Evolutionary conservation across 208 protist species (phyloP), one percentile per base, ranked within the genome.

Genomic region (Acanthamoeba lenticulata): DNA sequence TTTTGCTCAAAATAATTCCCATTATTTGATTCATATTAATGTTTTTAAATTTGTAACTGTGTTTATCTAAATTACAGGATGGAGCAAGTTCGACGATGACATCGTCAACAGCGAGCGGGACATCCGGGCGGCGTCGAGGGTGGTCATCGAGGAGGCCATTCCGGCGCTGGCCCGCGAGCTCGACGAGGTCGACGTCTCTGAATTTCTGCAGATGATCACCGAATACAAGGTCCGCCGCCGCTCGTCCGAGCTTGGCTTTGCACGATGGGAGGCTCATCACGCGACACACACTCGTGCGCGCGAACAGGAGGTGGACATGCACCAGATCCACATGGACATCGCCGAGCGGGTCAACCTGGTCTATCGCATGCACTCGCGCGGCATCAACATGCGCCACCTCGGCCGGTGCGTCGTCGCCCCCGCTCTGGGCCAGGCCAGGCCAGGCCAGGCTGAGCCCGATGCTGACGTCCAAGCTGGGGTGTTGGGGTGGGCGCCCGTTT

Each of bases 361-460:
- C 24, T 91, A 69, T 49, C 13, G 29, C 5, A 91, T 91, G 49
- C 85, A 91, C 52, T 4, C 11, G 24, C 49, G 57, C 17, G 85
- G 85, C 49, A 67, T 91, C 49, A 69, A 69, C 85, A 74, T 91
- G 57, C 85, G 85, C 11, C 85, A 91, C 85, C 9, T 91, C 7
- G 85, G 85, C 17, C 7, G 85, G n/a, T n/a, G n/a, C n/a, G 57
- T 65, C 19, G 24, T n/a, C 24, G 19, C 21, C 24, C 24, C 24
- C 24, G 19, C 57, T 65, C 24, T 65, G 24, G 21, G 19, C 21
- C 19, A n/a, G 57, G 57, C 24, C 24, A n/a, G 57, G 21, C 24
- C 24, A 24, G 21, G 19, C 24, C 19, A n/a, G 21, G 19, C 24
- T 65, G 19, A 65, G 19, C 57, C 24, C 57, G 19, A n/a, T 65